These are phyloP conservation scores for Hamamelis virginiana DNA, from an alignment of 164 flowering plant species.

Conservation along the genomic window DNA sequence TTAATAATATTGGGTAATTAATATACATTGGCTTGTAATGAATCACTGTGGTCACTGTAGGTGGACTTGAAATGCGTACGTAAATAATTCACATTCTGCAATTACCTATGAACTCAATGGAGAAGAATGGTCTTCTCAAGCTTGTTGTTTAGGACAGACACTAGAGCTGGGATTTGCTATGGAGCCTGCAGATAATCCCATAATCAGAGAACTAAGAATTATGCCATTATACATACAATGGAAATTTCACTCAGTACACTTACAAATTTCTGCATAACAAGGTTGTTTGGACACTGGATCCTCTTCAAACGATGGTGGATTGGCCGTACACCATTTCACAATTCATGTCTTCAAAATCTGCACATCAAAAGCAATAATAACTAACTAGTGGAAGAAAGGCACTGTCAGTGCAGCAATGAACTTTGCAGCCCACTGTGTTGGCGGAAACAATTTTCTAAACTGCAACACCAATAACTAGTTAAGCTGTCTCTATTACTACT, in stretches of 20 bases:
- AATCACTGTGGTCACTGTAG: not conserved
- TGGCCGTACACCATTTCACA: conserved; percentile 96
- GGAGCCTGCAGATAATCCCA: conserved; percentile 54
- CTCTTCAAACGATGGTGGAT: conserved; percentile 78
- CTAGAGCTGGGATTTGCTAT: conserved; percentile 54
- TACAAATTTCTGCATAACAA: conserved; percentile 66
- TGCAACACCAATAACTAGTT: no score
- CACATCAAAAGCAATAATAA: conserved; percentile 15
- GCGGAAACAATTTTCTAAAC: conserved; percentile 95
- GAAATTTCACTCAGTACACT: conserved; percentile 23
- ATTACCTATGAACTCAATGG: not conserved
- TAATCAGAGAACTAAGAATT: not conserved
- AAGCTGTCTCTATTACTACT: no score
- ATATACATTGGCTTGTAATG: no score
- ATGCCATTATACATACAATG: not conserved
- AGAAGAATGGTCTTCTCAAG: conserved; percentile 30
- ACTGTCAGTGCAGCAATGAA: conserved; percentile 94
- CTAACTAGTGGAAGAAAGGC: conserved; percentile 94
- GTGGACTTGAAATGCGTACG: conserved; percentile 3
- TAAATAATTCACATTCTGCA: not conserved
- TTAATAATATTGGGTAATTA: no score
- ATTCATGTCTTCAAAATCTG: conserved; percentile 99
- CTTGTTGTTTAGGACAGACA: conserved; percentile 66
- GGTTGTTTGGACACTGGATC: conserved; percentile 79
- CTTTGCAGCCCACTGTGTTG: conserved; percentile 90